Evolutionary conservation across 345 rosid species (phyloP).

Genomic region (Bruguiera gymnorhiza): DNA sequence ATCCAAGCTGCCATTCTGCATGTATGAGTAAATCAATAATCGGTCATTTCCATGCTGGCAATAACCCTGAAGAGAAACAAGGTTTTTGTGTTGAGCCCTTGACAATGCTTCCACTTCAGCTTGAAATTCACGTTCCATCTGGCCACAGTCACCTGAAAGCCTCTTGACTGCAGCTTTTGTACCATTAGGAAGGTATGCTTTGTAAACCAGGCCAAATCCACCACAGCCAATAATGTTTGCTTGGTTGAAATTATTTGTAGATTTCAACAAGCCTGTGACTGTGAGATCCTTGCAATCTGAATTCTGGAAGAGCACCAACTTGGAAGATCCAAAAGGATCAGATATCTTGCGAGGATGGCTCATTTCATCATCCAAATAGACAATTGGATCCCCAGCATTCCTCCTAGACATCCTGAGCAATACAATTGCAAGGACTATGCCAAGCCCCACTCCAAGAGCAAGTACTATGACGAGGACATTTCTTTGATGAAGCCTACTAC

Average conservation of each 20-base stretch:
- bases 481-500: constrained; percentile 44
- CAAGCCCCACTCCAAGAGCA: constrained; percentile 57
- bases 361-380: constrained; percentile 51
- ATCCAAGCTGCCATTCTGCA: constrained; percentile 97
- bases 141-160: constrained; percentile 94
- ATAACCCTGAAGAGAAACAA: constrained; percentile 93
- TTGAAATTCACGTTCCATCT: constrained; percentile 89
- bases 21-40: constrained; percentile 81
- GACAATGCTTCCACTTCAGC: constrained; percentile 98
- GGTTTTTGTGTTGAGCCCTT: constrained; percentile 85
- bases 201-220: constrained; percentile 94
- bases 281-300: constrained; percentile 68
- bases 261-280: constrained; percentile 65
- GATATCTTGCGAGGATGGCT: constrained; percentile 45
- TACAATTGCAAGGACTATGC: constrained; percentile 50
- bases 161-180: constrained; percentile 81
- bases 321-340: constrained; percentile 53
- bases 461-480: constrained; percentile 61
- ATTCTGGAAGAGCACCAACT: constrained; percentile 75
- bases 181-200: constrained; percentile 69
- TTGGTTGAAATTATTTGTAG: constrained; percentile 85
- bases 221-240: constrained; percentile 95
- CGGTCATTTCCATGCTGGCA: constrained; percentile 67
- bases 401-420: constrained; percentile 58
- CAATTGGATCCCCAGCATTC: constrained; percentile 38